Base-by-base conservation (phyloP, 352 stramenopile species). In the Pythium plurisporium region DNA sequence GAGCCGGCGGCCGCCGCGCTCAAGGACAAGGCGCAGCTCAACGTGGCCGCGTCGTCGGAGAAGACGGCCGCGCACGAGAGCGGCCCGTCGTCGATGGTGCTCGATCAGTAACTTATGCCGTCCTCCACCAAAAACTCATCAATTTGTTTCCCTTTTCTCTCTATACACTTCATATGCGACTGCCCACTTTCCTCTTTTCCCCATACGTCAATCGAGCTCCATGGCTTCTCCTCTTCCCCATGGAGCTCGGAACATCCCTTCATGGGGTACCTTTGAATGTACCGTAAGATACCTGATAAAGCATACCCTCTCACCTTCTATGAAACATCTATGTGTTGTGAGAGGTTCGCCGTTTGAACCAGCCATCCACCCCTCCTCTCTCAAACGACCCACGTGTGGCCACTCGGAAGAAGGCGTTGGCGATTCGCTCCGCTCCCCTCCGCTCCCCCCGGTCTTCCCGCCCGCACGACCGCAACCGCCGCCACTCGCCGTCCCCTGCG, bases 11-110 rank as follows among this genome's bases (percentile, higher is more conserved):
- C 78, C 7, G 76, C 67, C 14, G 65, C 69, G 54, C 74, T 91
- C 56, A 91, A 91, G 82, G 78, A 91, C 55, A 69, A 78, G 61
- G 73, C 71, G 34, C 82, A 91, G 70, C 77, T 92, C 70, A 92
- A 92, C 52, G 67, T 72, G 37, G 63, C 61, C 46, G 59, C 68
- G 11, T 81, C 73, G 53, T 79, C 81, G 62, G 76, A 89, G 53
- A 90, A 87, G 70, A 70, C 79, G 47, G 63, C 79, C 5, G 65
- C 76, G 26, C 77, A 79, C 34, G 79, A 86, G 59, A 62, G 55
- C 40, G 54, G 60, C 50, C 63, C 76, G 22, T 89, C 80, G 50
- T 86, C 80, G 34, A 93, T 93, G 82, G 75, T 93, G 53, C 82
- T 93, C 76, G 82, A 93, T 79, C 76, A 93, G 70, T 93, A 93